Base-by-base conservation (phyloP, 225 moss, liverwort and hornwort genomes). In the Physcomitrellopsis africana region DNA sequence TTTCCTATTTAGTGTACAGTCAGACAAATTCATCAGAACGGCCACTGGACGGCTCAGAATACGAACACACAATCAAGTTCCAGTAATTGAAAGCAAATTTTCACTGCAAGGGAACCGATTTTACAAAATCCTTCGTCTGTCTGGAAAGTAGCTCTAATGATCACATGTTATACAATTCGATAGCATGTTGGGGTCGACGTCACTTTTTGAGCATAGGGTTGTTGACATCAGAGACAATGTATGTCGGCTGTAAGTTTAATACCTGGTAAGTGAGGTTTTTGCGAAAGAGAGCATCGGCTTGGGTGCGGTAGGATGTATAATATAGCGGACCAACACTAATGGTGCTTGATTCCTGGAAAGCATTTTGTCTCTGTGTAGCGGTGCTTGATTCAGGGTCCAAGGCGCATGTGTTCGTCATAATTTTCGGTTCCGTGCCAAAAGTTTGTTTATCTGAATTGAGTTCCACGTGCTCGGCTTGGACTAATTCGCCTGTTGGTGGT, bases 201-300 rank as follows among this genome's bases (percentile, higher is more conserved):
- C 32, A 18, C 44, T 74, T 66, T 47, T 2, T 67, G 48, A 72
- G 29, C 24, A 1, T 71, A 79, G 14, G 43, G 58, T 24, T 32
- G 1, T 14, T 73, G 22, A 69, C 0, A 70, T 41, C 42, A 29
- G 24, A 65, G 51, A 58, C 37, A 57, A 18, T 12, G 47, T 62
- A 27, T 14, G 43, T 55, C 4, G 14, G 11, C 62, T 69, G 26
- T 0, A 11, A 57, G 0, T 6, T 43, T 26, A 10, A 20, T 58
- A 86, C 86, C 73, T 86, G 86, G 17, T 69, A 83, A 5, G 81
- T 83, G n/a, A 86, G 81, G 26, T 86, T 86, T 62, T 86, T 86
- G 61, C 83, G 79, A 63, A 86, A 83, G 45, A 86, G 83, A 17
- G 86, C 86, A 66, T 83, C 17, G 3, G 81, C 86, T 83, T 86